Conservation (phyloP, 2,329 filamentous ascomycete species). For the Fusarium duplospermum region DNA sequence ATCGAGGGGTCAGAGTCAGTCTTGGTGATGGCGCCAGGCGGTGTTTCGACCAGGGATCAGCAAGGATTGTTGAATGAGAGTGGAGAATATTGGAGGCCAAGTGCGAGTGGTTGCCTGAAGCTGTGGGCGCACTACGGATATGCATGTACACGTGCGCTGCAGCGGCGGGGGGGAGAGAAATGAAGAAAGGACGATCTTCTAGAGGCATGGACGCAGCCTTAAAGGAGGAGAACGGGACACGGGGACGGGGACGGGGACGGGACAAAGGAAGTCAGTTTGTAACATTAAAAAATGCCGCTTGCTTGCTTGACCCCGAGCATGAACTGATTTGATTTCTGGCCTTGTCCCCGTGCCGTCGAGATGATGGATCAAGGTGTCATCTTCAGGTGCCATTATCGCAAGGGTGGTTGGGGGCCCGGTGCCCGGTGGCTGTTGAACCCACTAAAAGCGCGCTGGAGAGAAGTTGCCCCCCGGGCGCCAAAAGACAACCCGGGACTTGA, state of each 20-base stretch:
- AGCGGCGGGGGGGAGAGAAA: slow-evolving; percentile 24
- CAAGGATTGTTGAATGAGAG: slow-evolving; percentile 22
- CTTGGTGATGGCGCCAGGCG: slow-evolving; percentile 21
- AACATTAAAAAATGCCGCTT: not conserved
- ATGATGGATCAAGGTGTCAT: slow-evolving; percentile 36
- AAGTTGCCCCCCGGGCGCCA: not conserved
- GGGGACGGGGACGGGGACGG: not conserved
- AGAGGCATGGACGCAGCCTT: not conserved
- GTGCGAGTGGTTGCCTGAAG: slow-evolving; percentile 25
- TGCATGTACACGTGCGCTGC: slow-evolving; percentile 10
- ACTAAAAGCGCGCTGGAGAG: slow-evolving; percentile 11
- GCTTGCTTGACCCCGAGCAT: not conserved
- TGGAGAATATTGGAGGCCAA: slow-evolving; percentile 12
- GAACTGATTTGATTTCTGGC: slow-evolving; percentile 1
- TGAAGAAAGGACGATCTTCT: not conserved
- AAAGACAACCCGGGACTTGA: not conserved
- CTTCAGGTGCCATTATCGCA: slow-evolving; percentile 24
- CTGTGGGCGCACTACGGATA: slow-evolving; percentile 1
- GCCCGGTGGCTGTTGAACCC: slow-evolving; percentile 9
- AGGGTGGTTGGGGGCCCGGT: slow-evolving; percentile 8
- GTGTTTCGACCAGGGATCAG: slow-evolving; percentile 31
- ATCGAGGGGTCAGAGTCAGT: slow-evolving; percentile 11
- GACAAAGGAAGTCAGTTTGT: not conserved
- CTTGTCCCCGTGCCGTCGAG: not conserved
- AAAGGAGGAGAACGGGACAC: not conserved